A percentile compares a stretch with the other conserved stretches of the same genome.
Conservation (phyloP, 108 stramenopile genomes). For the Cyclotella sp. region DNA sequence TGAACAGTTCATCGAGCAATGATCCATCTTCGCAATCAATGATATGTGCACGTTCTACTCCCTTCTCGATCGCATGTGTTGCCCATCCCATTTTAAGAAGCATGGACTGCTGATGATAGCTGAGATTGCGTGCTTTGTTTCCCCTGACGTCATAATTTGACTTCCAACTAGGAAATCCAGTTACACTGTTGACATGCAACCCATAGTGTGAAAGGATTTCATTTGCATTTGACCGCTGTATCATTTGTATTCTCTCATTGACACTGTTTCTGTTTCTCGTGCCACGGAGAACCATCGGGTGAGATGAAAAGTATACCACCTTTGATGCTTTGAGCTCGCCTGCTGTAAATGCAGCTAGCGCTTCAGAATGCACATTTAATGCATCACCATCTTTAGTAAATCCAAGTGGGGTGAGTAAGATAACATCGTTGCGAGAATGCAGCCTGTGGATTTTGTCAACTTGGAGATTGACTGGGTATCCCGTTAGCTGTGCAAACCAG, state of each 20-base stretch:
- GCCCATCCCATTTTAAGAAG: conserved; percentile 71
- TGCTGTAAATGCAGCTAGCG: conserved; percentile 63
- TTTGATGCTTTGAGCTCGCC: conserved; percentile 59
- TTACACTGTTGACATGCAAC: conserved; percentile 32
- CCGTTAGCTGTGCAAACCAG: conserved; percentile 28
- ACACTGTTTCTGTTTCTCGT: conserved; percentile 16
- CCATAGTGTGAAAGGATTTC: conserved; percentile 47
- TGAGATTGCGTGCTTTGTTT: conserved; percentile 5
- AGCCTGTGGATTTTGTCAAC: conserved; percentile 46
- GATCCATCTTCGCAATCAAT: conserved; percentile 67
- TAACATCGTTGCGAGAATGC: conserved; percentile 58
- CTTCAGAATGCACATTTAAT: conserved; percentile 62
- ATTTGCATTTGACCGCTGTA: conserved; percentile 38
- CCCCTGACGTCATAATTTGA: neutral
- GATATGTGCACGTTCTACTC: conserved; percentile 73
- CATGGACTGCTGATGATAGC: conserved; percentile 37
- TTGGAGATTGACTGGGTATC: conserved; percentile 54
- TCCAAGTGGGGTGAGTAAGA: conserved; percentile 66
- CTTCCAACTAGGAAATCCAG: conserved; percentile 50
- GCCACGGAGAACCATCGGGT: conserved; percentile 53
- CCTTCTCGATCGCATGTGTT: conserved; percentile 58
- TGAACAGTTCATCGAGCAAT: conserved; percentile 67
- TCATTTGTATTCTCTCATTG: conserved; percentile 61
- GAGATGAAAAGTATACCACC: conserved; percentile 61
- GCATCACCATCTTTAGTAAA: conserved; percentile 53